Conservation (phyloP, 768 basidiomycete species). For the Boletus edulis region DNA sequence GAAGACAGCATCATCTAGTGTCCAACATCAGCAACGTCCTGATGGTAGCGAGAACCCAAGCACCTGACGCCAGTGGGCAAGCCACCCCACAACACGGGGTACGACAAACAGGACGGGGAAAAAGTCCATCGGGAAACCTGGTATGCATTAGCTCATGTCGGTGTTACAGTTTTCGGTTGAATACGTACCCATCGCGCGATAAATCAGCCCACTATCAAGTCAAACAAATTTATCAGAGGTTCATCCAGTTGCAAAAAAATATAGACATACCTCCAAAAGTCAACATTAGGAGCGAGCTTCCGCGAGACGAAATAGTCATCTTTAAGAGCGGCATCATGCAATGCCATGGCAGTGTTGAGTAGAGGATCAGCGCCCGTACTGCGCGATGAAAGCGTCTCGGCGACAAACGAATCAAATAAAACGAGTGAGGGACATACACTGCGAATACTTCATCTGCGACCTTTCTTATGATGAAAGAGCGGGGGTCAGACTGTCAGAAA, state of each 20-base stretch:
- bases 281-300: constrained; percentile 85
- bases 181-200: constrained; percentile 81
- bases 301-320: constrained; percentile 87
- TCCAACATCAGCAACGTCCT: constrained; percentile 1
- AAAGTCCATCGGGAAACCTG: constrained; percentile 90
- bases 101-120: constrained; percentile 94
- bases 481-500: constrained; percentile 70
- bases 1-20: constrained; percentile 85
- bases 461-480: constrained; percentile 87
- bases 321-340: constrained; percentile 86
- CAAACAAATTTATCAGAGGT: not conserved
- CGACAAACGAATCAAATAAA: not conserved
- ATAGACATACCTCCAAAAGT: constrained; percentile 63
- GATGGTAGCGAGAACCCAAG: constrained; percentile 5
- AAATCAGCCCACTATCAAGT: constrained; percentile 70
- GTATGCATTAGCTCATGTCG: not conserved
- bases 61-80: constrained; percentile 90
- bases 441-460: constrained; percentile 91
- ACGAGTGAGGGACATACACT: constrained; percentile 47
- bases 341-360: constrained; percentile 83
- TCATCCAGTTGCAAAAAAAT: not conserved
- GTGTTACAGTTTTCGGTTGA: not conserved
- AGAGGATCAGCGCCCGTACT: constrained; percentile 86
- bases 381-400: not conserved
- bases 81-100: constrained; percentile 90